Base-by-base conservation (phyloP, 2,329 filamentous ascomycete species). In the Rutstroemia sp. region DNA sequence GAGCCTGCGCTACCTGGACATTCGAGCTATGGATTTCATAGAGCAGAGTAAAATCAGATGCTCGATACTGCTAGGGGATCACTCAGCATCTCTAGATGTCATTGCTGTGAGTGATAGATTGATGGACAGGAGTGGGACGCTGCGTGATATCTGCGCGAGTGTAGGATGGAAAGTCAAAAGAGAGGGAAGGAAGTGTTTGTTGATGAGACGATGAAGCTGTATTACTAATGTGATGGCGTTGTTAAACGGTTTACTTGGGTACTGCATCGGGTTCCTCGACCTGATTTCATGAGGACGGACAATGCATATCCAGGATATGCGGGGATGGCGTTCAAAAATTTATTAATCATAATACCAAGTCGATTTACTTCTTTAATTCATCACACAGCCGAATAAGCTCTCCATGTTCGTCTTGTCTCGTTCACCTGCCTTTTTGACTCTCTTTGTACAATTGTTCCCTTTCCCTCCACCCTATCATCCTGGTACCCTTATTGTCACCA, bases 1-100 rank as follows among this genome's bases (percentile, higher is more conserved):
- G 21, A 47, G 21, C 34, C 19, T 57, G 16, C 23, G 52, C 4
- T 59, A 58, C 51, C 19, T 64, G 23, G 50, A 62, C 48, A 41
- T 64, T 3, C 56, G 56, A 16, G 48, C 37, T 23, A 39, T 63
- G 12, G 9, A 54, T 17, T 45, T 56, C 6, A 47, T 47, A n/a
- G 61, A 64, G 38, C 57, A 63, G 25, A 54, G 48, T 2, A 57
- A 57, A 23, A 55, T 64, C 4, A 41, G 52, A 17, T 53, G 51
- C 17, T 61, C 58, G 7, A 48, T 61, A 2, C 27, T 64, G n/a
- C 38, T 62, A 16, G 58, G 58, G 9, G 23, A 30, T 12, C 57
- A 64, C 9, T 58, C 60, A 12, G 37, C 17, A 16, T 50, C 54
- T 4, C 42, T 64, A 41, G 41, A 58, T 45, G 41, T 58, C 0